Evolutionary conservation across 1,284 basidiomycete genomes (phyloP).

Genomic region (Malassezia japonica): DNA sequence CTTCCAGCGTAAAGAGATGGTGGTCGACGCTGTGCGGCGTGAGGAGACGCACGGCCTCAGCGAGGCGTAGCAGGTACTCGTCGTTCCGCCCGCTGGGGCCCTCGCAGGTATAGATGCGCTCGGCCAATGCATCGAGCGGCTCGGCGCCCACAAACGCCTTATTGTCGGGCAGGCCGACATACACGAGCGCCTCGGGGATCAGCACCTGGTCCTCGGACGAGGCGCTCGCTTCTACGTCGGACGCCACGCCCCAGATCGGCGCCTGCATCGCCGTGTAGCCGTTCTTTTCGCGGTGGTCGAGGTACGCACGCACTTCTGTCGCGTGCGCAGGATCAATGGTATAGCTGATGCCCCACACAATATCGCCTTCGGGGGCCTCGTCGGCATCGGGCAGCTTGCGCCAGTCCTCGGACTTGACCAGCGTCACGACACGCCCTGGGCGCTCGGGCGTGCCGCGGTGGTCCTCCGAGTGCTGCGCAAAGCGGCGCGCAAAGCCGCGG

Average conservation of each 20-base stretch:
- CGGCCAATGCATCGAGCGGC: slow-evolving; percentile 59
- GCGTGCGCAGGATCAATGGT: slow-evolving; percentile 68
- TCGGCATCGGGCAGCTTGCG: slow-evolving; percentile 21
- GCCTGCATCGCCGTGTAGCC: slow-evolving; percentile 28
- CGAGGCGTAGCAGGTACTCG: slow-evolving; percentile 71
- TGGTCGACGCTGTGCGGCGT: slow-evolving; percentile 66
- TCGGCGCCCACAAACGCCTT: slow-evolving; percentile 75
- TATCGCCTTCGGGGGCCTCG: slow-evolving; percentile 53
- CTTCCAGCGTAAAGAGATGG: slow-evolving; percentile 68
- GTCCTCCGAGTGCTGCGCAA: slow-evolving; percentile 76
- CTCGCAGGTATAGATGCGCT: slow-evolving; percentile 61
- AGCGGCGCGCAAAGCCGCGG: slow-evolving; percentile 73
- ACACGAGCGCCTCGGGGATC: slow-evolving; percentile 57
- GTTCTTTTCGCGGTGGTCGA: slow-evolving; percentile 76
- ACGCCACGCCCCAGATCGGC: slow-evolving; percentile 19
- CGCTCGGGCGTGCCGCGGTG: slow-evolving; percentile 52
- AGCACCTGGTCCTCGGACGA: slow-evolving; percentile 48
- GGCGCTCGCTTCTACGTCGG: neutral
- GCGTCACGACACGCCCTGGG: slow-evolving; percentile 69
- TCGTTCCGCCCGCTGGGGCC: slow-evolving; percentile 74
- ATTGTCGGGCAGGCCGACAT: slow-evolving; percentile 67
- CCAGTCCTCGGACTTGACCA: slow-evolving; percentile 77
- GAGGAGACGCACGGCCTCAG: slow-evolving; percentile 59
- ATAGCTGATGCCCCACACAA: slow-evolving; percentile 76
- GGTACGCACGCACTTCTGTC: slow-evolving; percentile 65